Evolutionary conservation across 2,329 filamentous ascomycete genomes (phyloP), one percentile per base, ranked within the genome.

Genomic region (Cercospora sesami): DNA sequence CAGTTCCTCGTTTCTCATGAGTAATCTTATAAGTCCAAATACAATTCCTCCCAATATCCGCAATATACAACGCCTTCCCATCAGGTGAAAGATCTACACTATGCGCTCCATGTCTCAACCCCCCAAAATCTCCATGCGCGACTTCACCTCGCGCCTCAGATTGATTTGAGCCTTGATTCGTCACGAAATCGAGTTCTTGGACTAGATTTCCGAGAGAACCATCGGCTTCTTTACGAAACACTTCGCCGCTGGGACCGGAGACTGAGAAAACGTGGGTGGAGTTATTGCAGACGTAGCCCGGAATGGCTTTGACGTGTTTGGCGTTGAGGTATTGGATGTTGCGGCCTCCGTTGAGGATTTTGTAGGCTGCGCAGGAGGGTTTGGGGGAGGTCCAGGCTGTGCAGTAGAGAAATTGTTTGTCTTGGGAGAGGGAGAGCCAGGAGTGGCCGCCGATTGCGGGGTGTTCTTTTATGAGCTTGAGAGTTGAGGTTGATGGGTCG

Each of bases 31-130:
- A 78, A 0, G 73, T 76, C 74, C 75, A 79, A 66, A 79, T 76
- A 51, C 75, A 77, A 66, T 79, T 79, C 21, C 77, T 70, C 8
- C 77, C 77, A 30, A 79, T 78, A 58, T 78, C 77, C 1, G 76
- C 77, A 8, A 79, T 71, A 51, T 76, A 79, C 16, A 78, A 60
- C 1, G 66, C 65, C 30, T 72, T 72, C 2, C 75, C 75, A 65
- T 78, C 76, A 0, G 76, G 73, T 9, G 71, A 73, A 3, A 79
- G 60, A 63, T 79, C 77, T 1, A 76, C 74, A 31, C 69, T 73
- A 64, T 79, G 77, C 8, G 75, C 72, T 18, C 77, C 77, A 69
- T 78, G 77, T 61, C 77, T 67, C 55, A 79, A 63, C 2, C 77
- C 77, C 6, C 76, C 77, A 48, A 79, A 79, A 63, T 75, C 73